Evolutionary conservation across 306 rosid genomes (phyloP), one percentile per base, ranked within the genome.

Genomic region (Citrullus mucosospermus): DNA sequence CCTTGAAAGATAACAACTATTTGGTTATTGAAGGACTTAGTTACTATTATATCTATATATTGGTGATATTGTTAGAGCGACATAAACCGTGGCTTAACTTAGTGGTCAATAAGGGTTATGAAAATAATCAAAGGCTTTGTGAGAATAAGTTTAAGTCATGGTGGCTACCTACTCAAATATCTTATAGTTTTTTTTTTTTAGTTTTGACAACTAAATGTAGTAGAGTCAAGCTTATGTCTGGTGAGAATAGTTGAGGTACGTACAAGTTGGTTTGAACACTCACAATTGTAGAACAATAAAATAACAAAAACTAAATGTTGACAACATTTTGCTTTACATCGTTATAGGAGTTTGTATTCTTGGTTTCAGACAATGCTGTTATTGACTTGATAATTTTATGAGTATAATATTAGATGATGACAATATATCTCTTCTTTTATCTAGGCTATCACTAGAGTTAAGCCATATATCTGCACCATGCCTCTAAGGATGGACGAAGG

Each of bases 381-480:
- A n/a, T 54, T 75, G 6, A 36, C 43, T 28, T 53, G 41, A 28
- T 56, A 51, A 6, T 16, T 48, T 44, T n/a, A 72, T 72, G 13
- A 32, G 17, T 55, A 34, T 34, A 30, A 20, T 43, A 18, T 6
- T 5, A 12, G 34, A 6, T 28, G 6, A 28, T 66, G 41, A 77
- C 58, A 20, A n/a, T 80, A n/a, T 80, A 54, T 58, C 71, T 62
- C 55, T 73, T 78, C 53, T 25, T 53, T 22, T 79, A 78, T 80
- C 43, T 61, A 93, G 97, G 93, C 88, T 82, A 86, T 86, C 73
- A 93, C 97, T 80, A 85, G 93, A 70, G 97, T 91, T 75, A 91
- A 93, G 83, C 98, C 96, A 9, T 91, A 91, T 79, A 93, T 93
- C 85, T 93, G 97, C 88, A 91, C 93, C 44, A 93, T 93, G 98